Percentiles rank a stretch among this genome's conserved stretches.
Conservation (phyloP, 2,329 filamentous ascomycete genomes). For the Clonostachys rosea region DNA sequence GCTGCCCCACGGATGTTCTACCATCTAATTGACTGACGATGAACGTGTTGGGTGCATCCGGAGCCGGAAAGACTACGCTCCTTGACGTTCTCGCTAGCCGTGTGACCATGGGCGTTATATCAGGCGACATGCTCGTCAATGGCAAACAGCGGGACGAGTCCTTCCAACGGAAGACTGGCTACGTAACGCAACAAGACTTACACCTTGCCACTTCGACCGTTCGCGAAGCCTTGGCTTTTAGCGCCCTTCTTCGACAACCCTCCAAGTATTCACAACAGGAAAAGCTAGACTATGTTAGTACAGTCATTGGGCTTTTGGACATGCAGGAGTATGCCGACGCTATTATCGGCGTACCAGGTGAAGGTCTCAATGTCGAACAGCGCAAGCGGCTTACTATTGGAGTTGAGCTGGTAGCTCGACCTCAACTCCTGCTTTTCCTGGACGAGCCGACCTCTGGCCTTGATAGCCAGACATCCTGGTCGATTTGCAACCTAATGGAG, state of each 20-base stretch:
- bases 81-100: slow-evolving; percentile 57
- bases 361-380: slow-evolving; percentile 35
- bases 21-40: background rate
- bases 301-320: slow-evolving; percentile 43
- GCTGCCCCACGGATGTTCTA: no score
- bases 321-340: slow-evolving; percentile 49
- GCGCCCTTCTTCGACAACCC: slow-evolving; percentile 79
- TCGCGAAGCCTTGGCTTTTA: slow-evolving; percentile 83
- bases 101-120: slow-evolving; percentile 64
- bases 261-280: slow-evolving; percentile 66
- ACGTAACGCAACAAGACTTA: slow-evolving; percentile 61
- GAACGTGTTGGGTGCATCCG: slow-evolving; percentile 15
- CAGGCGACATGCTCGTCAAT: slow-evolving; percentile 63
- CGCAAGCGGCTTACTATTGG: slow-evolving; percentile 77
- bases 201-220: slow-evolving; percentile 29
- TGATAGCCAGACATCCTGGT: slow-evolving; percentile 85
- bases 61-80: slow-evolving; percentile 56
- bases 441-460: slow-evolving; percentile 94
- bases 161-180: slow-evolving; percentile 65
- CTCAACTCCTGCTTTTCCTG: slow-evolving; percentile 81
- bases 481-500: slow-evolving; percentile 63
- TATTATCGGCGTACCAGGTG: slow-evolving; percentile 35
- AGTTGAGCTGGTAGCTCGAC: slow-evolving; percentile 90
- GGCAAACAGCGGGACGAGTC: slow-evolving; percentile 56
- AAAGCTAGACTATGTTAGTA: slow-evolving; percentile 62